Conservation (phyloP, 768 basidiomycete genomes). For the Lentinula detonsa region DNA sequence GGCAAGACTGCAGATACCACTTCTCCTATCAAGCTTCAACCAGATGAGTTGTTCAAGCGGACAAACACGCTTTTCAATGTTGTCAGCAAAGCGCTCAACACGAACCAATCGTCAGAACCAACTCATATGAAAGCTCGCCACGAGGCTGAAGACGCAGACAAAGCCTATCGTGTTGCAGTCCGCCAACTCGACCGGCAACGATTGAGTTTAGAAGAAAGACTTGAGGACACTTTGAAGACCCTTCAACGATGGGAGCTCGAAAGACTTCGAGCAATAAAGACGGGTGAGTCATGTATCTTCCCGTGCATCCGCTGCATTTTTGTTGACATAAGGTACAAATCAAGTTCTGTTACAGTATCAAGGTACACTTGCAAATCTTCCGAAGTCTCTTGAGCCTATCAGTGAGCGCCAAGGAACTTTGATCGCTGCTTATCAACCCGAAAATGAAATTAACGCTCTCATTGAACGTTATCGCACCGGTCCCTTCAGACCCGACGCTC, state of each 20-base stretch:
- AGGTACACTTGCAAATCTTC: conserved; percentile 67
- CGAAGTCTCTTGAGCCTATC: conserved; percentile 58
- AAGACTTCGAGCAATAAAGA: conserved; percentile 77
- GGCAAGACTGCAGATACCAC: conserved; percentile 22
- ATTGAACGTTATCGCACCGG: conserved; percentile 93
- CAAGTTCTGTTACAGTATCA: conserved; percentile 86
- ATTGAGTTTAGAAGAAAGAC: conserved; percentile 77
- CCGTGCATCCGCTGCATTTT: background rate
- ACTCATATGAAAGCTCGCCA: conserved; percentile 61
- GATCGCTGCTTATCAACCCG: conserved; percentile 81
- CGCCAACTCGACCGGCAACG: conserved; percentile 79
- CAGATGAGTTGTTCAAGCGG: conserved; percentile 59
- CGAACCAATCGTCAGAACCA: conserved; percentile 50
- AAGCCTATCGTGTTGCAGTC: conserved; percentile 73
- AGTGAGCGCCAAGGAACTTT: conserved; percentile 68
- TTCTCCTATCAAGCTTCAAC: conserved; percentile 18
- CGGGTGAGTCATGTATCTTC: conserved; percentile 37
- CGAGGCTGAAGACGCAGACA: conserved; percentile 80
- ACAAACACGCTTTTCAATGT: conserved; percentile 65
- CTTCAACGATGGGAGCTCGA: conserved; percentile 86
- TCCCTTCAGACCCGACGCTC: conserved; percentile 82
- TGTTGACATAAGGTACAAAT: background rate
- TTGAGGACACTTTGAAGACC: conserved; percentile 76
- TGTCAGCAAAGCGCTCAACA: conserved; percentile 65
- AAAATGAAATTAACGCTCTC: conserved; percentile 77